These are phyloP conservation scores for Penicillium cinerascens DNA, from an alignment of 495 filamentous ascomycete genomes.

Conservation along the genomic window DNA sequence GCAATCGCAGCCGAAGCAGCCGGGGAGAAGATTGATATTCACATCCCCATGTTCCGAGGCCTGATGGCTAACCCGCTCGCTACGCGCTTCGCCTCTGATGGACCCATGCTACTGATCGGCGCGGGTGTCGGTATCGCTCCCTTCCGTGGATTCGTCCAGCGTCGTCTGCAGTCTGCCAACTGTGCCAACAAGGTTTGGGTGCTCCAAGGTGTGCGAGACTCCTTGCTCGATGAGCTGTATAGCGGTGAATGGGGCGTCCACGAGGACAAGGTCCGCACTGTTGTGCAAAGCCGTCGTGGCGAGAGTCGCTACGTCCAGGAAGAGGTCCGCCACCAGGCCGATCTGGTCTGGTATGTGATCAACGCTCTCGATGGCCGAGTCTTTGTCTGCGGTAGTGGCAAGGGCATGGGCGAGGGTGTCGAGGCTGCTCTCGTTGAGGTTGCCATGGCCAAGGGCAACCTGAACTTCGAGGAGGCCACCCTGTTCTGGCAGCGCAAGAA, in stretches of 20 bases:
- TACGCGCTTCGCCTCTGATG: constrained; percentile 81
- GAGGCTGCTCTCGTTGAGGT: constrained; percentile 78
- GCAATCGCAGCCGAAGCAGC: constrained; percentile 62
- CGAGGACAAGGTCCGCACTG: constrained; percentile 86
- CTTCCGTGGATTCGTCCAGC: constrained; percentile 95
- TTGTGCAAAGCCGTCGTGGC: constrained; percentile 80
- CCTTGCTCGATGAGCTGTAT: constrained; percentile 90
- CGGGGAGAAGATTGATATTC: constrained; percentile 53
- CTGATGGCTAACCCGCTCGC: constrained; percentile 98
- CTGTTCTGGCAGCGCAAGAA: constrained; percentile 80
- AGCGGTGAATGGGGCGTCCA: constrained; percentile 94
- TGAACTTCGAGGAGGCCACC: constrained; percentile 67
- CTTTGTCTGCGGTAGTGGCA: constrained; percentile 90
- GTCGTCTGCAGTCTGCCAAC: constrained; percentile 89
- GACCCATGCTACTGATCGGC: constrained; percentile 95
- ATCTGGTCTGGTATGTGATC: constrained; percentile 95
- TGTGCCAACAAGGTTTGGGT: constrained; percentile 99
- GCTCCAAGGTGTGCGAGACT: constrained; percentile 92
- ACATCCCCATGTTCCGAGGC: constrained; percentile 95
- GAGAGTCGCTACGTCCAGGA: constrained; percentile 82
- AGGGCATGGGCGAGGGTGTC: constrained; percentile 97
- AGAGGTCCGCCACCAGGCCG: constrained; percentile 80
- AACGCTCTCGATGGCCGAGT: constrained; percentile 89
- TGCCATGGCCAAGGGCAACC: constrained; percentile 73
- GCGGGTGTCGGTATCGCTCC: constrained; percentile 96